A percentile compares a stretch with the other conserved stretches of the same genome.
These are phyloP conservation scores for Daldinia decipiens DNA, from an alignment of 495 filamentous ascomycete genomes.

Conservation along the genomic window DNA sequence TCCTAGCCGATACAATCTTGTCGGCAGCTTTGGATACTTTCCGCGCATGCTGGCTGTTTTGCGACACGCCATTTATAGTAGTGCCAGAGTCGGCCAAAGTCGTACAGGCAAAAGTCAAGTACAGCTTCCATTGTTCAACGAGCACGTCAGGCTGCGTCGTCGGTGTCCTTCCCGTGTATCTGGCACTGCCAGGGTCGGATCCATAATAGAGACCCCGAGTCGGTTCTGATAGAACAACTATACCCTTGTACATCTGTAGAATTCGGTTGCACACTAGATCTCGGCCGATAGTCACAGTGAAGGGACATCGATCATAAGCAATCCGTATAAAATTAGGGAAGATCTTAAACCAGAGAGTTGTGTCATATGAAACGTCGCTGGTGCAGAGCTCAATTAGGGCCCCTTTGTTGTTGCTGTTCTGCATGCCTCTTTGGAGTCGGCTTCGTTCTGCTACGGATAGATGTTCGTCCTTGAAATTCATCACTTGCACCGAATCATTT, in stretches of 20 bases:
- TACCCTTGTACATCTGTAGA: conserved; percentile 88
- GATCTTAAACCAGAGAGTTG: conserved; percentile 95
- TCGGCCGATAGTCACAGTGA: conserved; percentile 86
- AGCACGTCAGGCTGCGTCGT: conserved; percentile 86
- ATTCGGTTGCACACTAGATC: conserved; percentile 92
- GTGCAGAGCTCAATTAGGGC: conserved; percentile 93
- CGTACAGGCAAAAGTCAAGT: conserved; percentile 95
- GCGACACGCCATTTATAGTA: conserved; percentile 65
- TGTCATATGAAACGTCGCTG: conserved; percentile 94
- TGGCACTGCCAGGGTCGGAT: conserved; percentile 56
- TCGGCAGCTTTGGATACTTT: conserved; percentile 85
- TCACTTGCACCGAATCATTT: conserved; percentile 84
- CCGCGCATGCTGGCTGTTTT: conserved; percentile 80
- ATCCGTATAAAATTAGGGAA: conserved; percentile 95
- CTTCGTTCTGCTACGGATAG: conserved; percentile 92
- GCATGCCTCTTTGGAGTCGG: conserved; percentile 88
- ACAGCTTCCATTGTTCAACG: conserved; percentile 98
- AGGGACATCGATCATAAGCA: conserved; percentile 88
- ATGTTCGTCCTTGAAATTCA: conserved; percentile 92
- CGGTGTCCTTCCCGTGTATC: conserved; percentile 64
- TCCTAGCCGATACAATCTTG: conserved; percentile 86
- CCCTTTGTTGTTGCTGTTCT: conserved; percentile 82
- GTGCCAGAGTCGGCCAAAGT: conserved; percentile 88
- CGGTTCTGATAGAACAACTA: conserved; percentile 80
- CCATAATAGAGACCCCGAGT: conserved; percentile 68